Conservation (phyloP, 768 basidiomycete genomes). For the Hypholoma fasciculare region DNA sequence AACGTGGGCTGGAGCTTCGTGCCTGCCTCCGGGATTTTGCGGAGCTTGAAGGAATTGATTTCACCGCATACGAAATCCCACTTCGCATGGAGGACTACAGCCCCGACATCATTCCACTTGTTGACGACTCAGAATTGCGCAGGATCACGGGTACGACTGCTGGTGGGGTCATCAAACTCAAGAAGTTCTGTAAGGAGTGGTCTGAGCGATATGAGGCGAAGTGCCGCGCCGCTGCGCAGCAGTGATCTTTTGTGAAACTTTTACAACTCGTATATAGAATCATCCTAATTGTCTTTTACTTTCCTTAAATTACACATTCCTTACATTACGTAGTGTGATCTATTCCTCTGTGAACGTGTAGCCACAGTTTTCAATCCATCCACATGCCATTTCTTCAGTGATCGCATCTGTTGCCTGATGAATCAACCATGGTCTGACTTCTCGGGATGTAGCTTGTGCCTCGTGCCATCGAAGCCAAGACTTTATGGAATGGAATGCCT, state of each 20-base stretch:
- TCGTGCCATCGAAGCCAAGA: conserved; percentile 17
- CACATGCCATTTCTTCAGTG: conserved; percentile 8
- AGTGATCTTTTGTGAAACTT: too few relatives aligned
- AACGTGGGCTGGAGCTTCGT: conserved; percentile 1
- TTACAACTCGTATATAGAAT: too few relatives aligned
- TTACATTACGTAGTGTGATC: too few relatives aligned
- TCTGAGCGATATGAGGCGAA: neutral
- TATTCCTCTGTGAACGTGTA: conserved; percentile 1
- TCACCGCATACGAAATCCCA: neutral
- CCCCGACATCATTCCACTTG: conserved; percentile 5
- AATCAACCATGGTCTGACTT: conserved; percentile 8
- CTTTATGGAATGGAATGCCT: conserved; percentile 27
- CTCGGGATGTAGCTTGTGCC: neutral
- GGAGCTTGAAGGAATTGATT: conserved; percentile 6
- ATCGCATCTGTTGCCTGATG: conserved; percentile 7
- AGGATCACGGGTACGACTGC: neutral
- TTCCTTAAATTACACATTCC: too few relatives aligned
- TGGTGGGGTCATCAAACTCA: conserved; percentile 1
- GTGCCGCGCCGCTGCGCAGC: too few relatives aligned
- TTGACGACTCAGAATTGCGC: neutral
- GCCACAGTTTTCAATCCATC: conserved; percentile 17
- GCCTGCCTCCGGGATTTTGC: conserved; percentile 6
- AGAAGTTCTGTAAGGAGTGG: conserved; percentile 12
- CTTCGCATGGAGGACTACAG: conserved; percentile 1
- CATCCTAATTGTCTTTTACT: too few relatives aligned